These are phyloP conservation scores for Epichloe bromicola DNA, from an alignment of 2,329 filamentous ascomycete species.

Conservation along the genomic window DNA sequence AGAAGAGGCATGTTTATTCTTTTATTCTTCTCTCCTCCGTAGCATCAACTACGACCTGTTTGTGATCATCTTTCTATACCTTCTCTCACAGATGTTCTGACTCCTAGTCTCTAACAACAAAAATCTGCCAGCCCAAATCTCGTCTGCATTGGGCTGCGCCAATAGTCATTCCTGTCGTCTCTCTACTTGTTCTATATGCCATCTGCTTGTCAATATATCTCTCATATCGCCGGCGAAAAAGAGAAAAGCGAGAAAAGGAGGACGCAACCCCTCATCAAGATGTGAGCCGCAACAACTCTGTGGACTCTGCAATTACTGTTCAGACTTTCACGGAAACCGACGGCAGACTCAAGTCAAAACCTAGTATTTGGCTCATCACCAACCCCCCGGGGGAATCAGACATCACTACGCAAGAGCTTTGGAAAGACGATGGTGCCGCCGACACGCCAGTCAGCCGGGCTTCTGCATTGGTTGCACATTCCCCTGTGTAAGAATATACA, in stretches of 20 bases:
- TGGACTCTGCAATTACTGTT: constrained; percentile 12
- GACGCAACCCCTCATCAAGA: constrained; percentile 7
- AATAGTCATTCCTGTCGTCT: constrained; percentile 17
- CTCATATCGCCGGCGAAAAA: constrained; percentile 15
- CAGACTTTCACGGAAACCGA: constrained; percentile 11
- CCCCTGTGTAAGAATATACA: neutral
- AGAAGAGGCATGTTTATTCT: constrained; percentile 10
- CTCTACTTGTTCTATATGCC: constrained; percentile 18
- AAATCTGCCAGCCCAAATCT: constrained; percentile 8
- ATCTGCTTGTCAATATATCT: constrained; percentile 16
- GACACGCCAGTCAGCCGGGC: neutral
- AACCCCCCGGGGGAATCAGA: neutral
- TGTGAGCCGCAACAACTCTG: constrained; percentile 10
- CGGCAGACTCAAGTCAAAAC: constrained; percentile 8
- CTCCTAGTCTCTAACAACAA: neutral
- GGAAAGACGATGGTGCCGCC: neutral
- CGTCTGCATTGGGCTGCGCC: constrained; percentile 16
- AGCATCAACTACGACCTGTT: neutral
- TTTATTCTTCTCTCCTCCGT: neutral
- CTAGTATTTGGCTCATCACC: constrained; percentile 5
- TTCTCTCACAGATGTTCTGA: neutral
- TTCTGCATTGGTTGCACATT: neutral
- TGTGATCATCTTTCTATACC: too few species aligned
- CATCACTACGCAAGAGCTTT: neutral
- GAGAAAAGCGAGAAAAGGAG: constrained; percentile 9